Evolutionary conservation across 75 land plant species (phyloP), one percentile per base, ranked within the genome.

Genomic region (Azolla pinnata): DNA sequence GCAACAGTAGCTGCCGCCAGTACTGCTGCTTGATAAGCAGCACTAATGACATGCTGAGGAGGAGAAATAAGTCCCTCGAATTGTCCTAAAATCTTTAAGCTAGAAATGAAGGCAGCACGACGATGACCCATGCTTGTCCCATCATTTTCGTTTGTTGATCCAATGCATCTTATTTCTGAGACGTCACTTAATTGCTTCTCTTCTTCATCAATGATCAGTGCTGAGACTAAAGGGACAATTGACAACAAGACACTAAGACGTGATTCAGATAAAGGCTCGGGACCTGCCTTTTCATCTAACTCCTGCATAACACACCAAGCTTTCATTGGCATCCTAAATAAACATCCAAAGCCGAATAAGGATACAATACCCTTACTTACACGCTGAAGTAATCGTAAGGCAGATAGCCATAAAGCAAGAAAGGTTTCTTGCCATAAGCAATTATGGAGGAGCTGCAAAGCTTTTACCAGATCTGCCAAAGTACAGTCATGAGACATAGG

Each of bases 371-470:
- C 10, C 10, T 35, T 35, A 38, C 33, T 54, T 77, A 92, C 97
- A 84, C 97, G 77, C 66, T 85, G 81, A 45, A 85, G 79, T 63
- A 81, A 76, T 19, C 97, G 79, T 28, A 92, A 63, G 31, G 82
- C 75, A 33, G 97, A 77, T 45, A 79, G 75, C 95, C 89, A 92
- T 12, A 85, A 67, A 46, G 81, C 89, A 48, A 85, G 69, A 56
- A 92, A 92, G 25, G 88, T 64, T 21, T 92, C 97, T 65, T 85
- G 84, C 97, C 97, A 92, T 29, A 80, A 82, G 23, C 81, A 70
- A 16, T 79, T 79, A 42, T 88, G 79, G 2, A 79, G 59, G 49
- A 90, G 84, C 46, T 76, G 86, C 29, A 92, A 73, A 34, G 83
- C 65, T 56, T 85, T 92, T 29, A 88, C 67, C 45, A 92, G 64